Evolutionary conservation across 768 basidiomycete genomes (phyloP).

Genomic region (Auricularia auricula-judae): DNA sequence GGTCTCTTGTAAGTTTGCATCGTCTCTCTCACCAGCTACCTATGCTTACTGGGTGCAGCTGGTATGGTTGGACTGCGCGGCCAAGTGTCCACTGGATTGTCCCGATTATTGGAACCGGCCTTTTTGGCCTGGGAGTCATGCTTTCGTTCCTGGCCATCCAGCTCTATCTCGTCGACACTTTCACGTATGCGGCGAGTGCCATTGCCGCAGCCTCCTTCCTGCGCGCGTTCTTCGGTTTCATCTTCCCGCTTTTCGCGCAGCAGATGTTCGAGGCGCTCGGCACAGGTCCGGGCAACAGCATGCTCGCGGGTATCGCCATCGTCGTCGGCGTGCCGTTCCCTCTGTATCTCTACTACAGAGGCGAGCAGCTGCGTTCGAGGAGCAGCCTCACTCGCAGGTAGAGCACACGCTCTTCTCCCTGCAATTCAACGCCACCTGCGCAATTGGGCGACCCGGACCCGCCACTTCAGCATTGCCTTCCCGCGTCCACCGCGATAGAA

Average conservation of each 20-base stretch:
- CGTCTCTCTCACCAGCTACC: neutral
- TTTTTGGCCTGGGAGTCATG: constrained; percentile 4
- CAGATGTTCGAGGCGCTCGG: constrained; percentile 11
- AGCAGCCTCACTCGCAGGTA: neutral
- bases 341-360: constrained; percentile 10
- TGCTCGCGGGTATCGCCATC: constrained; percentile 12
- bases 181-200: constrained; percentile 10
- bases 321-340: constrained; percentile 13
- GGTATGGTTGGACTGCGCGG: constrained; percentile 12
- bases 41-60: neutral
- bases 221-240: constrained; percentile 12
- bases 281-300: constrained; percentile 10
- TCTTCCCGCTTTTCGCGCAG: constrained; percentile 13
- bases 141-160: neutral
- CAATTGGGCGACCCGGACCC: no score
- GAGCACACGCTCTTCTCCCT: neutral
- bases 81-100: constrained; percentile 9
- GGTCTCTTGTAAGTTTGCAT: constrained; percentile 24
- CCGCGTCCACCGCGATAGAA: no score
- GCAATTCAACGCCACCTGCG: no score
- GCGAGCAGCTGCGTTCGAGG: constrained; percentile 4
- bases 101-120: constrained; percentile 10
- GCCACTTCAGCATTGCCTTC: no score
- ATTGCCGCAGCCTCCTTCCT: constrained; percentile 10
- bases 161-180: constrained; percentile 10